A percentile compares a stretch with the other conserved stretches of the same genome.
phyloP scores from a whole-genome alignment of 495 filamentous ascomycete genomes.

The Peziza echinospora region DNA sequence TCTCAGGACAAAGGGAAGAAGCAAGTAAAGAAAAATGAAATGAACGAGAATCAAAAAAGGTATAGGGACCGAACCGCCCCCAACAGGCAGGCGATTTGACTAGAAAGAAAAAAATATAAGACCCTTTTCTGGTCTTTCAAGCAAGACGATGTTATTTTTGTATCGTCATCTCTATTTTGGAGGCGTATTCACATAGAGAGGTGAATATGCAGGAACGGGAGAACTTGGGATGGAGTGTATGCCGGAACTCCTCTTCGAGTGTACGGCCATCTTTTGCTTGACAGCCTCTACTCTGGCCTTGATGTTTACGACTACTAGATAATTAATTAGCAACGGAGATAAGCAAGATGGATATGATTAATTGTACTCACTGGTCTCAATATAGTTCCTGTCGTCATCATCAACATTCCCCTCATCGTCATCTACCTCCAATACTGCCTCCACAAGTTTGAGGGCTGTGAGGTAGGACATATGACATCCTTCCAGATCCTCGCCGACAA shows the following conservation, averaged over 20 bases:
- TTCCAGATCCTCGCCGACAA: constrained; percentile 67
- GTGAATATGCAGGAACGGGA: constrained; percentile 11
- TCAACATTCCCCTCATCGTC: constrained; percentile 40
- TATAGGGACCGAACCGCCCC: too few relatives aligned
- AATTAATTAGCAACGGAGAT: neutral
- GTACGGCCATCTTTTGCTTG: constrained; percentile 34
- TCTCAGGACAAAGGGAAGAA: constrained; percentile 5
- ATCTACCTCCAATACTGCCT: constrained; percentile 76
- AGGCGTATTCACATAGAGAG: constrained; percentile 19
- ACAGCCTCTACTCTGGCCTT: constrained; percentile 32
- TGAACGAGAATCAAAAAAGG: neutral
- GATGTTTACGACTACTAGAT: constrained; percentile 37
- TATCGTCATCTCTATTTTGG: constrained; percentile 12
- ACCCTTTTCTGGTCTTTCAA: too few relatives aligned
- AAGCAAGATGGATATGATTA: neutral
- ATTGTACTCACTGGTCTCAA: constrained; percentile 41
- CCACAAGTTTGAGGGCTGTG: constrained; percentile 80
- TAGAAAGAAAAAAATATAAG: too few relatives aligned
- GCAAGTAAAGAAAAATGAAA: neutral
- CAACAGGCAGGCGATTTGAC: too few relatives aligned
- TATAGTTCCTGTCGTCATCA: constrained; percentile 47
- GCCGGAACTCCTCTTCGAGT: constrained; percentile 29
- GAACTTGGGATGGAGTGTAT: constrained; percentile 15
- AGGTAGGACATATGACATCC: constrained; percentile 86
- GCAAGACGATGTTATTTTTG: constrained; percentile 2